phyloP scores from a whole-genome alignment of 108 stramenopile species.

The Skeletonema potamos region DNA sequence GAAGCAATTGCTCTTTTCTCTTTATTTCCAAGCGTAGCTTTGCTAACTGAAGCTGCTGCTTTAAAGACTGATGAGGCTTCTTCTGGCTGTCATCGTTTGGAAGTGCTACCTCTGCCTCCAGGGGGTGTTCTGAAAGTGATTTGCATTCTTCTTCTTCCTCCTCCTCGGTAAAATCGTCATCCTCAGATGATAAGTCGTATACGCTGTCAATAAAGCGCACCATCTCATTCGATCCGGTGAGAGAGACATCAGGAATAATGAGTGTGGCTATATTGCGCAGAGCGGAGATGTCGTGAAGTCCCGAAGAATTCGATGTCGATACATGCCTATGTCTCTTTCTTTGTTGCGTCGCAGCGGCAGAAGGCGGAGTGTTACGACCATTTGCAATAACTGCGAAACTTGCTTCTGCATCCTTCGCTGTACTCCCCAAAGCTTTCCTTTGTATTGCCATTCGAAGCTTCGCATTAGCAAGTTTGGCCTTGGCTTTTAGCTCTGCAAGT shows the following conservation, averaged over 20 bases:
- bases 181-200: slow-evolving; percentile 14
- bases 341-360: not conserved
- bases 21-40: slow-evolving; percentile 39
- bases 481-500: slow-evolving; percentile 45
- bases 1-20: slow-evolving; percentile 27
- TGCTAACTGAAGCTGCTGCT: slow-evolving; percentile 42
- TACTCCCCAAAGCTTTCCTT: slow-evolving; percentile 9
- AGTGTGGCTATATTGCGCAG: slow-evolving; percentile 9
- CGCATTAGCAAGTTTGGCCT: slow-evolving; percentile 37
- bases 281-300: slow-evolving; percentile 26
- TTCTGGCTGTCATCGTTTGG: slow-evolving; percentile 12
- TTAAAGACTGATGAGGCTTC: slow-evolving; percentile 26
- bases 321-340: not conserved
- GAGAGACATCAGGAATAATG: slow-evolving; percentile 11
- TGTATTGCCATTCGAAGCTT: slow-evolving; percentile 41
- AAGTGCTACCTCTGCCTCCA: not conserved
- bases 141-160: not conserved
- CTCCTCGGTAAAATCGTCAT: not conserved
- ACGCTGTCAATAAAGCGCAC: slow-evolving; percentile 36
- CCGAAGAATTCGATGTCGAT: not conserved
- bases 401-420: not conserved
- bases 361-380: not conserved
- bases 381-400: not conserved
- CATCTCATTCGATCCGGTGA: slow-evolving; percentile 17
- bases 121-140: not conserved